Evolutionary conservation across 768 basidiomycete genomes (phyloP), one percentile per base, ranked within the genome.

Genomic region (Hortiboletus campestris): DNA sequence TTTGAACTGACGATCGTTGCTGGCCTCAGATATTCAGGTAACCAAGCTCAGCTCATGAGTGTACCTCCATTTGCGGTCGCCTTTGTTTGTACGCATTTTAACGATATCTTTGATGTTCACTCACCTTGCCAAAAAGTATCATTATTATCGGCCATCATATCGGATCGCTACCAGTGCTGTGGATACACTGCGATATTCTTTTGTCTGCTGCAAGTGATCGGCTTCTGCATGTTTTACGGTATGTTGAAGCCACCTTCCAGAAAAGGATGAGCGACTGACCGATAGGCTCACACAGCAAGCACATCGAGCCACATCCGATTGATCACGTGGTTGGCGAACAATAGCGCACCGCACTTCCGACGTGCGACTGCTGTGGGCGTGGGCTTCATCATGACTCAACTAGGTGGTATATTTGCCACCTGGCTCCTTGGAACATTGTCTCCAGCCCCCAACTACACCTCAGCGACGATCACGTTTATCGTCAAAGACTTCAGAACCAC

Each of bases 31-130:
- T 86, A 80, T 64, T 75, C 76, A 2, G 76, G 78, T 0, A 73
- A 78, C 29, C 67, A 73, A n/a, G 80, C 84, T 3, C 84, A 87
- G 60, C 73, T 89, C 1, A 83, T 84, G 76, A 84, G 79, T n/a
- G 84, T 86, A 1, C 76, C 76, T 25, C 47, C 47, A 17, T 49
- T 38, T 12, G 47, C 36, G 10, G 35, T 28, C 11, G 22, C 20
- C 14, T 49, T 38, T 25, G 32, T 39, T 41, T 5, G 79, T 76
- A 61, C 73, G 85, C 86, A 2, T 75, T 35, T 22, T 22, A 19
- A 60, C 40, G 6, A 31, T 31, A 9, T 12, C 32, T 41, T 44
- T 35, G 31, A 31, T 25, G 20, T 47, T 38, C 13, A 19, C 20
- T 41, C 22, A 46, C 16, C 20, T 47, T 12, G 10, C 11, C n/a